Evolutionary conservation across 495 filamentous ascomycete species (phyloP).

Genomic region (Trichocladium antarcticum): DNA sequence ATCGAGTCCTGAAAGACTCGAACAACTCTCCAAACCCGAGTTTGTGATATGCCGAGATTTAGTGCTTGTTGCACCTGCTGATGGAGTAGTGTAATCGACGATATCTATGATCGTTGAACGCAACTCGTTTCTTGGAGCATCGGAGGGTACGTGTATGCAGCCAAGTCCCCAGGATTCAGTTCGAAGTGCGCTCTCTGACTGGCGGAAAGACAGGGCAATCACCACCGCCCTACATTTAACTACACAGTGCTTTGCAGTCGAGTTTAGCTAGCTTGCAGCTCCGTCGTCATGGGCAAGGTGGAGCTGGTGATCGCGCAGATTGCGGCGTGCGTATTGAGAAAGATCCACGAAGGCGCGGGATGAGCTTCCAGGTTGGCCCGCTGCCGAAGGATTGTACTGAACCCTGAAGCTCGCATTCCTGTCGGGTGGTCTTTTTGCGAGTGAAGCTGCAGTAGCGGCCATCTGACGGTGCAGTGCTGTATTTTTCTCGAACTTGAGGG

Average conservation of each 20-base stretch:
- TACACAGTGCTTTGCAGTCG: too few relatives aligned
- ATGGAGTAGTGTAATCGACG: not conserved
- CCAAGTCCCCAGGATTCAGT: too few relatives aligned
- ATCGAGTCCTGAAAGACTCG: too few relatives aligned
- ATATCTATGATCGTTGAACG: too few relatives aligned
- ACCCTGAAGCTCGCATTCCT: not conserved
- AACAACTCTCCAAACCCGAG: not conserved
- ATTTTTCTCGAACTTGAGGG: not conserved
- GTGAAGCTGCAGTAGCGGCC: not conserved
- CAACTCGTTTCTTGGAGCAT: too few relatives aligned
- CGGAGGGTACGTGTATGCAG: too few relatives aligned
- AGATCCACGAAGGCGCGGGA: not conserved
- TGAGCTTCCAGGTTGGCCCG: not conserved
- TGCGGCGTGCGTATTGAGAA: not conserved
- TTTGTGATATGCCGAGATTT: not conserved
- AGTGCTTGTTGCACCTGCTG: not conserved
- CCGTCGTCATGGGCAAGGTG: not conserved
- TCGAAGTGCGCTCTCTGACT: not conserved
- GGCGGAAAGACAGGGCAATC: too few relatives aligned
- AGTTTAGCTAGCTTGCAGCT: too few relatives aligned
- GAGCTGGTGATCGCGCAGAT: not conserved
- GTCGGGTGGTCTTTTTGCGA: not conserved
- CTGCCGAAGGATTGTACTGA: conserved; percentile 1
- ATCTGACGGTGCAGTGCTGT: not conserved
- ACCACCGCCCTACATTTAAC: too few relatives aligned